These are phyloP conservation scores for Naganishia sp. DNA, from an alignment of 1,284 basidiomycete genomes.

Conservation along the genomic window DNA sequence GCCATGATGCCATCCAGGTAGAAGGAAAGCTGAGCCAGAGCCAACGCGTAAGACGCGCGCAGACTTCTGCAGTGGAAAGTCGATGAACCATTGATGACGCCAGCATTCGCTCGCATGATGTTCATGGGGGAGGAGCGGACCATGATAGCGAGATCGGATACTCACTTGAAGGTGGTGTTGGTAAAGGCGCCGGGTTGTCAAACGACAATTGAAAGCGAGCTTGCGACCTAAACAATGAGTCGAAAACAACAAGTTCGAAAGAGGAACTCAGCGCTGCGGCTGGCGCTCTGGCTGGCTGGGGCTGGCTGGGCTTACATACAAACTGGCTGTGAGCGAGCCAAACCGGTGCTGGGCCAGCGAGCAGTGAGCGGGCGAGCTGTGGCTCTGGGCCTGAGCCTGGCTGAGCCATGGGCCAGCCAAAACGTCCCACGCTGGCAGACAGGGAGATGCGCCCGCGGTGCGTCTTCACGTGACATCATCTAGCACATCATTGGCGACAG, in stretches of 20 bases:
- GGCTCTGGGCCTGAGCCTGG: neutral
- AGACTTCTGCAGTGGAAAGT: slow-evolving; percentile 15
- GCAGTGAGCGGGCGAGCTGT: neutral
- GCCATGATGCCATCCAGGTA: neutral
- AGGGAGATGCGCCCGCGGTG: neutral
- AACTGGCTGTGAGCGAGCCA: slow-evolving; percentile 3
- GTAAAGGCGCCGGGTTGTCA: slow-evolving; percentile 1
- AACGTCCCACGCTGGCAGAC: slow-evolving; percentile 10
- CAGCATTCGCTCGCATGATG: slow-evolving; percentile 13
- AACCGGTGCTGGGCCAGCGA: neutral
- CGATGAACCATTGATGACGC: slow-evolving; percentile 22
- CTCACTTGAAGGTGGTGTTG: slow-evolving; percentile 1
- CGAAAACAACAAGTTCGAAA: neutral
- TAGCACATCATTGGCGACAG: too few species aligned
- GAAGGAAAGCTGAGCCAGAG: neutral
- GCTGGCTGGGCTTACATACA: slow-evolving; percentile 16
- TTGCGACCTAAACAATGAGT: neutral
- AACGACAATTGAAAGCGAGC: neutral
- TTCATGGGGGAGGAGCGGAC: slow-evolving; percentile 7
- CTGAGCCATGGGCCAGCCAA: neutral
- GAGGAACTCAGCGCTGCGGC: neutral
- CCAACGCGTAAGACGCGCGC: slow-evolving; percentile 8
- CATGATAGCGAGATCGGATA: neutral
- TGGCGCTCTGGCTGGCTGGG: slow-evolving; percentile 3
- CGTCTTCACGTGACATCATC: neutral